Evolutionary conservation across 2,329 filamentous ascomycete species (phyloP).

Genomic region (Xylariales sp.): DNA sequence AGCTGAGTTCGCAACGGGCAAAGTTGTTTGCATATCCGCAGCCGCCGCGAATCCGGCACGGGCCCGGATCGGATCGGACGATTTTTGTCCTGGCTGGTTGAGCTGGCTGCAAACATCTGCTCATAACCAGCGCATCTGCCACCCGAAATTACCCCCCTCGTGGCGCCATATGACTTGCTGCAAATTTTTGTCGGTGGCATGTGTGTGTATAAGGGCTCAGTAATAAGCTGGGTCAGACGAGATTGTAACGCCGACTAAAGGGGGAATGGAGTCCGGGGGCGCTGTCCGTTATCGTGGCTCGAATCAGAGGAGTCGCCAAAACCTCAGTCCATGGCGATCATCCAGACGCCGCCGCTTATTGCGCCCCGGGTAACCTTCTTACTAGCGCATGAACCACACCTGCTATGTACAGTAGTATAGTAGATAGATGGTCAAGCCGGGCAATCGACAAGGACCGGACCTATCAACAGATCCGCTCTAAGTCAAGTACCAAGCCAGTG

Average conservation of each 20-base stretch:
- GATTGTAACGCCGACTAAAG: slow-evolving; percentile 11
- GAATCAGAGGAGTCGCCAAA: slow-evolving; percentile 31
- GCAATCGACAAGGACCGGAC: slow-evolving; percentile 3
- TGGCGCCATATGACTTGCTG: slow-evolving; percentile 34
- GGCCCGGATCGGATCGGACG: slow-evolving; percentile 22
- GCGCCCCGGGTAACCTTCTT: neutral
- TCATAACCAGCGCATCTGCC: slow-evolving; percentile 23
- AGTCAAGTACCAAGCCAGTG: neutral
- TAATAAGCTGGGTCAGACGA: slow-evolving; percentile 13
- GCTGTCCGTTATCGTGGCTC: slow-evolving; percentile 35
- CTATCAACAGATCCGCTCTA: slow-evolving; percentile 16
- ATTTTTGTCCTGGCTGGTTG: slow-evolving; percentile 1
- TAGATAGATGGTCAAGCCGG: neutral
- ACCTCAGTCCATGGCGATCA: slow-evolving; percentile 19
- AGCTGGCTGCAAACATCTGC: slow-evolving; percentile 26
- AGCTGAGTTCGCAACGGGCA: neutral
- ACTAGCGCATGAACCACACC: slow-evolving; percentile 11
- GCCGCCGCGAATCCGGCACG: slow-evolving; percentile 7
- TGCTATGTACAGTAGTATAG: too few species aligned
- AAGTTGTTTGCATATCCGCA: slow-evolving; percentile 2
- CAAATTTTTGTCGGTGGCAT: neutral
- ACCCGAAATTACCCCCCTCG: slow-evolving; percentile 6
- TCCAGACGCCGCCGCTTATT: slow-evolving; percentile 26
- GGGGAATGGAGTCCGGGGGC: slow-evolving; percentile 11
- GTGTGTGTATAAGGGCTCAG: slow-evolving; percentile 2